Percentiles rank a stretch among this genome's conserved stretches.
Evolutionary conservation across 495 filamentous ascomycete species (phyloP).

Genomic region (Neurospora sp.): DNA sequence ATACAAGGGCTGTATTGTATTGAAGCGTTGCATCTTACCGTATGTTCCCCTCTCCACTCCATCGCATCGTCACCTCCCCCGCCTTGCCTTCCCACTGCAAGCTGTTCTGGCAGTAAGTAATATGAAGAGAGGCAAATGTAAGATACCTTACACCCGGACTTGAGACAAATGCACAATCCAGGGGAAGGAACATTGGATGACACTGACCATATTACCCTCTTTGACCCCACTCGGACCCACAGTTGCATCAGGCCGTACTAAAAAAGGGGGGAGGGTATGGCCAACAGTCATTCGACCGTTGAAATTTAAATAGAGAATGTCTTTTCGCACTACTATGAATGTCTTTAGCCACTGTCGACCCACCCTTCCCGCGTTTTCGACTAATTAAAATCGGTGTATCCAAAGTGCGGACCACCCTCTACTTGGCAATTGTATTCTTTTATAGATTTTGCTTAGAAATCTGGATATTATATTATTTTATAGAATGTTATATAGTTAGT

Average conservation of each 20-base stretch:
- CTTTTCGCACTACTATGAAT: too few relatives aligned
- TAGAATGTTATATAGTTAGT: too few relatives aligned
- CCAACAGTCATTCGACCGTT: too few relatives aligned
- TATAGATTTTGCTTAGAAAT: too few relatives aligned
- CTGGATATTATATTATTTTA: too few relatives aligned
- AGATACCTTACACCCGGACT: background rate
- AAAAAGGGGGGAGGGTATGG: too few relatives aligned
- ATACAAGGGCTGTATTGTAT: background rate
- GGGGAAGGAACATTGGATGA: background rate
- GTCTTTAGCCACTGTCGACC: too few relatives aligned
- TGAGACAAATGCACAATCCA: background rate
- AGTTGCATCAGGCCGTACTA: background rate
- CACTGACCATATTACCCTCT: background rate
- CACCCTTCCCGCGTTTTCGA: too few relatives aligned
- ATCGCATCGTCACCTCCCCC: background rate
- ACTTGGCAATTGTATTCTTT: too few relatives aligned
- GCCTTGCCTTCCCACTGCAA: background rate
- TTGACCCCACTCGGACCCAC: background rate
- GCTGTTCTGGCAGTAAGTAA: background rate
- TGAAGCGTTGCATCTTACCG: background rate
- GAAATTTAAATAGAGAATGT: too few relatives aligned
- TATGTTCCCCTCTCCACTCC: background rate
- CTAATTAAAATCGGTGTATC: too few relatives aligned
- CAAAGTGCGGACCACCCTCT: too few relatives aligned
- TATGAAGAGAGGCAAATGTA: background rate